Evolutionary conservation across 2,329 filamentous ascomycete species (phyloP), one percentile per base, ranked within the genome.

Genomic region (Fusarium floridanum): DNA sequence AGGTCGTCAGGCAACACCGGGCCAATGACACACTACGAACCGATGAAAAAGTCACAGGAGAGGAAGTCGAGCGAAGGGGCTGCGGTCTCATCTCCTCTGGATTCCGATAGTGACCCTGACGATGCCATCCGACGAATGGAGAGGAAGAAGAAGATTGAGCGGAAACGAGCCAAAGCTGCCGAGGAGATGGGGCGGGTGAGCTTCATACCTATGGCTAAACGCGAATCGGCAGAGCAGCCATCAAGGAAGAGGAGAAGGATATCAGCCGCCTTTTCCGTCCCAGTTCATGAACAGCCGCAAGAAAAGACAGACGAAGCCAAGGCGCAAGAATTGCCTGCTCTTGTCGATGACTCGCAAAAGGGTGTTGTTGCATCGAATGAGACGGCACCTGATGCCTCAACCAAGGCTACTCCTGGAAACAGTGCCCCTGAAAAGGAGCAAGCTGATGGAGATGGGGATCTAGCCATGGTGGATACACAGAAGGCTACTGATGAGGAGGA

Each of bases 1-100:
- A 79, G 70, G 50, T 77, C 75, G 4, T 75, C 74, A 3, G 71
- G 70, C 11, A 73, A 65, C 5, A 79, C 73, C 22, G 79, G 80
- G n/a, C 86, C 85, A 0, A 81, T 84, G 50, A 79, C 79, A 5
- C 81, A 83, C 22, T 88, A 88, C 66, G 85, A 86, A 69, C 83
- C 84, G 1, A 85, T 87, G 84, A 80, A 82, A 50, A 81, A 84
- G 59, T 88, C 86, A 0, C 86, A 88, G 59, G 83, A 86, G 72
- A 81, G 85, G 36, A 83, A 83, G 56, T 69, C 70, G 1, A 75
- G 68, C 20, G 77, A 78, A 4, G 80, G 78, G 5, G 57, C 70
- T 12, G 39, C 67, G 0, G 75, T 81, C n/a, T 74, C 77, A 2
- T 45, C 41, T 22, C 72, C 72, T 6, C 22, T 80, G 2, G 79